Conservation (phyloP, 2,329 filamentous ascomycete genomes). For the Sporothrix schenckii region DNA sequence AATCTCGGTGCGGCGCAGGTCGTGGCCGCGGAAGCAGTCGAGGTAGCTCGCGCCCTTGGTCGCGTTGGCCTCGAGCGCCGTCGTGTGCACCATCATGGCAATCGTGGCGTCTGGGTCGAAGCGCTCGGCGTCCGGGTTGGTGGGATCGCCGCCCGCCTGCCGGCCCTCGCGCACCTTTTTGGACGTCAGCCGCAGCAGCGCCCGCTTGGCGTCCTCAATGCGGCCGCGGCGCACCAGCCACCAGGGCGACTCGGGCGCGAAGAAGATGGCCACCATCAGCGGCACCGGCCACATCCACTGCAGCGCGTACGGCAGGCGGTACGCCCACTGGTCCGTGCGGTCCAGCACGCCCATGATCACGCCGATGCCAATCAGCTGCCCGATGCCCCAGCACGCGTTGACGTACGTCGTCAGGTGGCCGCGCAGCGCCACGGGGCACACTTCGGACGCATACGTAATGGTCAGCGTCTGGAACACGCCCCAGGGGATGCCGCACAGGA, state of each 20-base stretch:
- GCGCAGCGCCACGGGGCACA: slow-evolving; percentile 71
- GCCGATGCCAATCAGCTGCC: slow-evolving; percentile 73
- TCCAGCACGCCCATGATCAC: slow-evolving; percentile 70
- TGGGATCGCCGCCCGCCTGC: slow-evolving; percentile 59
- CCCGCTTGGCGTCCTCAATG: slow-evolving; percentile 66
- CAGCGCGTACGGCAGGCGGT: slow-evolving; percentile 69
- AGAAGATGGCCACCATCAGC: slow-evolving; percentile 65
- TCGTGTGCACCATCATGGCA: slow-evolving; percentile 91
- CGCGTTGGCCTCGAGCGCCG: slow-evolving; percentile 70
- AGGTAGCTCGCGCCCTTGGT: slow-evolving; percentile 73
- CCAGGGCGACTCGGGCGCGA: slow-evolving; percentile 73
- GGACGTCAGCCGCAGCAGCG: slow-evolving; percentile 68
- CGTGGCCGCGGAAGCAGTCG: slow-evolving; percentile 81
- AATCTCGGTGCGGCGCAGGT: slow-evolving; percentile 75
- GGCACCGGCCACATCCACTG: slow-evolving; percentile 78
- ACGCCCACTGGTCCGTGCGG: slow-evolving; percentile 63
- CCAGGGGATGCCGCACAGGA: slow-evolving; percentile 61
- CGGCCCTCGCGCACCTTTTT: slow-evolving; percentile 46
- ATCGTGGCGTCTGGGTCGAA: slow-evolving; percentile 84
- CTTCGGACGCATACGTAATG: slow-evolving; percentile 70
- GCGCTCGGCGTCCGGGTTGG: slow-evolving; percentile 56
- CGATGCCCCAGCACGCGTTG: slow-evolving; percentile 78
- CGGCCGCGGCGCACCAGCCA: slow-evolving; percentile 72
- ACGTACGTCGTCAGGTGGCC: slow-evolving; percentile 74
- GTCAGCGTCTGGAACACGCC: slow-evolving; percentile 49